Evolutionary conservation across 805 yeast genomes (phyloP).

Genomic region (Myxozyma vanderwaltii): DNA sequence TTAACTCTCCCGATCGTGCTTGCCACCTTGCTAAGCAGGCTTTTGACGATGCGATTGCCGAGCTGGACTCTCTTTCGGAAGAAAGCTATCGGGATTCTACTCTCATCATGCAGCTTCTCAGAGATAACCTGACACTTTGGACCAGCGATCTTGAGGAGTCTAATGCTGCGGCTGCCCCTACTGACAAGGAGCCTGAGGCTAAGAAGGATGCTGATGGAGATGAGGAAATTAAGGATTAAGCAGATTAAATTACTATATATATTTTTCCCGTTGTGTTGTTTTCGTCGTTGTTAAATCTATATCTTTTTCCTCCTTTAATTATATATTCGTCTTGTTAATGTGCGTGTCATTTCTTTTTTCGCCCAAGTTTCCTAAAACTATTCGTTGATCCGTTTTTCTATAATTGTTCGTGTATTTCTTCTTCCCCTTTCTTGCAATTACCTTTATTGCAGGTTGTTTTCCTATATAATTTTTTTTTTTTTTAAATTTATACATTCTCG

Average conservation of each 20-base stretch:
- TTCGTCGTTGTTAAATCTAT: neutral
- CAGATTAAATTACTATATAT: neutral
- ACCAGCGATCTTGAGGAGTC: conserved; percentile 59
- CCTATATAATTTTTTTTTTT: too few species aligned
- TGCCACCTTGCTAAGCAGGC: conserved; percentile 96
- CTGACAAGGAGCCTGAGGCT: conserved; percentile 23
- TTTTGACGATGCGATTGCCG: conserved; percentile 93
- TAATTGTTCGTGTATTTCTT: too few species aligned
- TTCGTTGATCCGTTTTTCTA: too few species aligned
- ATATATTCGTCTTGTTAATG: neutral
- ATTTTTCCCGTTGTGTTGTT: neutral
- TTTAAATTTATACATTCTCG: too few species aligned
- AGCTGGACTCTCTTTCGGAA: conserved; percentile 87
- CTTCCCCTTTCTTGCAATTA: too few species aligned
- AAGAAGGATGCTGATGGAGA: conserved; percentile 28
- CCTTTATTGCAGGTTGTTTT: too few species aligned
- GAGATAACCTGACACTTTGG: conserved; percentile 52
- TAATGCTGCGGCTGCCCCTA: conserved; percentile 30
- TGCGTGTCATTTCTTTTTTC: neutral
- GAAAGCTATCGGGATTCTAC: conserved; percentile 94
- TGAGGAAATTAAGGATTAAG: conserved; percentile 26
- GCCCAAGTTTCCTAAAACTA: too few species aligned
- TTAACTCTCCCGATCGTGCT: conserved; percentile 93
- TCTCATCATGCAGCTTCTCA: conserved; percentile 85
- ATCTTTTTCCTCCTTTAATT: neutral